Conservation (phyloP, 2,329 filamentous ascomycete species). For the Aphanoascus verrucosus region DNA sequence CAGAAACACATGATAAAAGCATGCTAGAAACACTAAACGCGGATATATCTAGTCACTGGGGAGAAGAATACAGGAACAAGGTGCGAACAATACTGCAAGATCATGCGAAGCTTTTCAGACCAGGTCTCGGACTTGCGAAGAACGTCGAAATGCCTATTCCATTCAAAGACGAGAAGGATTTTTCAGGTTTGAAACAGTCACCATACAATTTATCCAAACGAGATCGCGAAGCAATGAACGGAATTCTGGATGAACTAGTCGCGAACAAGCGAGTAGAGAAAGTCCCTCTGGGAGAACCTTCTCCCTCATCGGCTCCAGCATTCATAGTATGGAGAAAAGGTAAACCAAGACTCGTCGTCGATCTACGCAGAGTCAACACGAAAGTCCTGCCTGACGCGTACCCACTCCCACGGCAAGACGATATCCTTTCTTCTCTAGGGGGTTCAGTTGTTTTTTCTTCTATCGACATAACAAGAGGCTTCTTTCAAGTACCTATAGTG, state of each 20-base stretch:
- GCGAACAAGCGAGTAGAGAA: neutral
- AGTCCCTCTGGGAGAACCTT: neutral
- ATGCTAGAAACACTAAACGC: no score
- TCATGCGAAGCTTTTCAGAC: no score
- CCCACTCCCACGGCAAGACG: neutral
- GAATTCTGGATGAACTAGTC: neutral
- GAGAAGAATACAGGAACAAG: no score
- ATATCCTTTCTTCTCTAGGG: neutral
- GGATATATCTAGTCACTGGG: no score
- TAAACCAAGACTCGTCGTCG: neutral
- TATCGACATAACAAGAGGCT: neutral
- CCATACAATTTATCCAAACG: neutral
- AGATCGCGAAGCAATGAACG: neutral
- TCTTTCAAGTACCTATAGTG: constrained; percentile 1
- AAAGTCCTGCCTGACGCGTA: neutral
- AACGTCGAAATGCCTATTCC: no score
- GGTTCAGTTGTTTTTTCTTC: constrained; percentile 1
- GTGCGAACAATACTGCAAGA: no score
- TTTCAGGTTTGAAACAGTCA: neutral
- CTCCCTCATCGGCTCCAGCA: neutral
- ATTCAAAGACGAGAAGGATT: no score
- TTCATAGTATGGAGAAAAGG: neutral
- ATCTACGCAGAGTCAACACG: neutral
- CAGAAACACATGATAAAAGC: no score
- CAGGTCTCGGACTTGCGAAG: no score